phyloP scores from a whole-genome alignment of 2,329 filamentous ascomycete species.

The Epichloe festucae region DNA sequence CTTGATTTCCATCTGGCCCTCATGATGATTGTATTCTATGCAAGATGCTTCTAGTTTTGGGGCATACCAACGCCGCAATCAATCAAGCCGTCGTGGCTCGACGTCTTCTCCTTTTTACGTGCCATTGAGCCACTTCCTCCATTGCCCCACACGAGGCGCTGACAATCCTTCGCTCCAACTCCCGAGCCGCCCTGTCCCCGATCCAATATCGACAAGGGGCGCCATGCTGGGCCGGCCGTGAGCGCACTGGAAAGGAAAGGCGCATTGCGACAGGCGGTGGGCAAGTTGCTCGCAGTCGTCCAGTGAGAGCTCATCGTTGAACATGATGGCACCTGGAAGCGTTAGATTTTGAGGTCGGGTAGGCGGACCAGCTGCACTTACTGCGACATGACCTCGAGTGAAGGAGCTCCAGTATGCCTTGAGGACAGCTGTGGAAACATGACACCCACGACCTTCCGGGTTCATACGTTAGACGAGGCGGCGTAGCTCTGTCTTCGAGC shows the following conservation, averaged over 20 bases:
- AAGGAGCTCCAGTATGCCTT: slow-evolving; percentile 61
- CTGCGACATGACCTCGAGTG: slow-evolving; percentile 67
- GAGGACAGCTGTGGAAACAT: slow-evolving; percentile 56
- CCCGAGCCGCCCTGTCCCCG: slow-evolving; percentile 11
- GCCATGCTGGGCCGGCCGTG: slow-evolving; percentile 61
- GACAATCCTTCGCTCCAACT: slow-evolving; percentile 13
- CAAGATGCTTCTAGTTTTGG: not conserved
- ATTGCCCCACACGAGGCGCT: slow-evolving; percentile 2
- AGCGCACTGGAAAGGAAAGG: slow-evolving; percentile 72
- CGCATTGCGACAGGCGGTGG: slow-evolving; percentile 42
- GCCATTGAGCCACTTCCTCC: slow-evolving; percentile 13
- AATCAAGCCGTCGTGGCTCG: not conserved
- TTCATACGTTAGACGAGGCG: slow-evolving; percentile 1
- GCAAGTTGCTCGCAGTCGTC: slow-evolving; percentile 49
- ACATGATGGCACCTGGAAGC: slow-evolving; percentile 57
- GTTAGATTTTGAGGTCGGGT: slow-evolving; percentile 5
- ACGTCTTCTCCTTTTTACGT: not conserved
- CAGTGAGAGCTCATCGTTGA: slow-evolving; percentile 54
- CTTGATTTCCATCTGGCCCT: too few species aligned
- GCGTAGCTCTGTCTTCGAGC: slow-evolving; percentile 33
- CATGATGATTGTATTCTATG: not conserved
- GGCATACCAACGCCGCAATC: not conserved
- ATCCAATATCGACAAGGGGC: slow-evolving; percentile 42
- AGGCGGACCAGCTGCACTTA: slow-evolving; percentile 14
- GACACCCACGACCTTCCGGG: slow-evolving; percentile 39